These are phyloP conservation scores for Candida maltosa DNA, from an alignment of 805 yeast species.

Conservation along the genomic window DNA sequence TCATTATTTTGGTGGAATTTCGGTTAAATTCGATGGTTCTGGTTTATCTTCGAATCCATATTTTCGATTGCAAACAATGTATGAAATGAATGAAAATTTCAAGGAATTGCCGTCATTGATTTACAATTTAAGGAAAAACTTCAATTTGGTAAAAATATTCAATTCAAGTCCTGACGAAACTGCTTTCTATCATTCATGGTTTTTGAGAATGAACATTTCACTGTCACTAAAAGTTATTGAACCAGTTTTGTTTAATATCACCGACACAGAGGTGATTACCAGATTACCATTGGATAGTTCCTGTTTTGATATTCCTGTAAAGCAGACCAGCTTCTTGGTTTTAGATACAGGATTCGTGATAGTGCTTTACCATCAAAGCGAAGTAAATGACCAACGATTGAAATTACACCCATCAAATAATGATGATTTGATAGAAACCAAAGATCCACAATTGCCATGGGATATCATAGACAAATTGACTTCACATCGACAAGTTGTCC, in stretches of 20 bases:
- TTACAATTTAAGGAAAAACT: slow-evolving; percentile 33
- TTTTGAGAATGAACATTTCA: slow-evolving; percentile 15
- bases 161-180: slow-evolving; percentile 46
- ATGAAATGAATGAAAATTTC: slow-evolving; percentile 24
- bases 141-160: slow-evolving; percentile 33
- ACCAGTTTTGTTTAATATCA: slow-evolving; percentile 24
- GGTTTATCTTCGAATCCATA: slow-evolving; percentile 21
- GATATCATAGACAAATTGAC: slow-evolving; percentile 11
- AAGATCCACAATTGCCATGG: slow-evolving; percentile 14
- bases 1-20: slow-evolving; percentile 25
- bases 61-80: slow-evolving; percentile 11
- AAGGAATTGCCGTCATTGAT: slow-evolving; percentile 25
- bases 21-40: slow-evolving; percentile 6
- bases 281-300: slow-evolving; percentile 16
- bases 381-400: slow-evolving; percentile 10
- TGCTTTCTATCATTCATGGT: slow-evolving; percentile 35
- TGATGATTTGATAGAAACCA: slow-evolving; percentile 12
- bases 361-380: slow-evolving; percentile 18
- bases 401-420: slow-evolving; percentile 27
- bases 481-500: slow-evolving; percentile 6
- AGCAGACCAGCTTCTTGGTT: slow-evolving; percentile 16
- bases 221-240: slow-evolving; percentile 21
- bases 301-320: slow-evolving; percentile 11
- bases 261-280: slow-evolving; percentile 1
- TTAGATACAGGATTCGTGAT: slow-evolving; percentile 27